phyloP scores from a whole-genome alignment of 2,329 filamentous ascomycete species.

The Tolypocladium pustulatum region DNA sequence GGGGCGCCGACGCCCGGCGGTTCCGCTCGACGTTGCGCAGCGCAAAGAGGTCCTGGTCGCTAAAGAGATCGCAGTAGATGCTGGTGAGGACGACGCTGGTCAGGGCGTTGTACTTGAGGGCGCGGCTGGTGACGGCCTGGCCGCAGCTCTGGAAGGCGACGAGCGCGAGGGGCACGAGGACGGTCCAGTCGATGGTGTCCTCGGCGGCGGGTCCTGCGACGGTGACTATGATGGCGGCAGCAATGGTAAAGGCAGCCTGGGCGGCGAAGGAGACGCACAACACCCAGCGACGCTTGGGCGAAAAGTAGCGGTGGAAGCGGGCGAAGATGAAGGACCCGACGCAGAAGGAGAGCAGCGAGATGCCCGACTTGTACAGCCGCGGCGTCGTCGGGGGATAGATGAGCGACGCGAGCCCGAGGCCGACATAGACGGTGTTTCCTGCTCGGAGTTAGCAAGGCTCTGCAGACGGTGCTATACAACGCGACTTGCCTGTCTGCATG shows the following conservation, averaged over 20 bases:
- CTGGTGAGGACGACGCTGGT: conserved; percentile 74
- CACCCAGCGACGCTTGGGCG: conserved; percentile 53
- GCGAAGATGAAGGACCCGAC: conserved; percentile 62
- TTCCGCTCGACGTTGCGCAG: conserved; percentile 38
- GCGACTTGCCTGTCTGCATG: conserved; percentile 64
- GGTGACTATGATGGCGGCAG: conserved; percentile 44
- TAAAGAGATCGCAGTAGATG: conserved; percentile 72
- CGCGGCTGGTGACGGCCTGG: conserved; percentile 64
- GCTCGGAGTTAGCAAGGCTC: neutral
- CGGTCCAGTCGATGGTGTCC: conserved; percentile 43
- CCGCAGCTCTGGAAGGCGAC: conserved; percentile 70
- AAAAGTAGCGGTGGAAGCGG: conserved; percentile 53
- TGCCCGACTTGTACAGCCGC: conserved; percentile 47
- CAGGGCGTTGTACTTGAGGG: conserved; percentile 57
- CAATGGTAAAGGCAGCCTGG: conserved; percentile 39
- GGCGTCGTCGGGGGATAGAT: conserved; percentile 14
- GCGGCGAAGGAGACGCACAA: conserved; percentile 46
- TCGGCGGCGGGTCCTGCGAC: conserved; percentile 27
- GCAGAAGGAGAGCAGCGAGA: conserved; percentile 61
- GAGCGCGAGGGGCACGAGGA: conserved; percentile 56
- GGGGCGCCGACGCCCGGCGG: conserved; percentile 36
- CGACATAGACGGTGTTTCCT: conserved; percentile 72
- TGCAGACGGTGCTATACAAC: neutral
- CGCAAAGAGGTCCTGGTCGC: conserved; percentile 43
- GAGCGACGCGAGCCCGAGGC: conserved; percentile 57